Percentiles rank a stretch among this genome's conserved stretches.
phyloP scores from a whole-genome alignment of 2,329 filamentous ascomycete genomes.

The Lecanicillium sp. region DNA sequence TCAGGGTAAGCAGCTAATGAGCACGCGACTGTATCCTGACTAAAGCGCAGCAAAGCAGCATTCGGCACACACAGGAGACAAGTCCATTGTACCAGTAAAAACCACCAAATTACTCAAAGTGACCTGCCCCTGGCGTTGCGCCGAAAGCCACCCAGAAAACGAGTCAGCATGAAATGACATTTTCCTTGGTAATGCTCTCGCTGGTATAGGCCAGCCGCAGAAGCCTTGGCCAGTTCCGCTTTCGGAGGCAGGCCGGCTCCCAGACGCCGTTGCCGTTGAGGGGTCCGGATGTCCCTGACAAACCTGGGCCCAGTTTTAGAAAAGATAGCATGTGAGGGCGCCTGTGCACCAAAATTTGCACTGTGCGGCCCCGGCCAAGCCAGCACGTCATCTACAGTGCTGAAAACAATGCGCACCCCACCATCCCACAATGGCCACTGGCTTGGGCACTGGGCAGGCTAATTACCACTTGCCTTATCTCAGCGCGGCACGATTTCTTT shows the following conservation, averaged over 20 bases:
- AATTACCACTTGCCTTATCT: conserved; percentile 3
- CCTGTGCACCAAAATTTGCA: conserved; percentile 7
- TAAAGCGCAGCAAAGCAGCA: no score
- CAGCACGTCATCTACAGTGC: conserved; percentile 9
- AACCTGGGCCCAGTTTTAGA: background rate
- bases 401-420: conserved; percentile 7
- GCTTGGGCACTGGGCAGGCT: background rate
- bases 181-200: conserved; percentile 10
- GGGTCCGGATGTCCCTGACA: background rate
- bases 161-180: no score
- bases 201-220: conserved; percentile 12
- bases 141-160: no score
- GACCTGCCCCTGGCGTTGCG: no score
- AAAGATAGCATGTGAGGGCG: conserved; percentile 7
- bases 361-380: background rate
- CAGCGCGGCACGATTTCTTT: conserved; percentile 2
- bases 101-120: no score
- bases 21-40: no score
- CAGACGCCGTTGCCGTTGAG: conserved; percentile 10
- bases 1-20: no score
- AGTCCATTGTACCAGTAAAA: no score
- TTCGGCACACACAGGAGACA: no score
- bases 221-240: conserved; percentile 7
- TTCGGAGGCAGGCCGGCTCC: conserved; percentile 13
- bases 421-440: conserved; percentile 1